Conservation (phyloP, 2,329 filamentous ascomycete species). For the Cryphonectria japonica region DNA sequence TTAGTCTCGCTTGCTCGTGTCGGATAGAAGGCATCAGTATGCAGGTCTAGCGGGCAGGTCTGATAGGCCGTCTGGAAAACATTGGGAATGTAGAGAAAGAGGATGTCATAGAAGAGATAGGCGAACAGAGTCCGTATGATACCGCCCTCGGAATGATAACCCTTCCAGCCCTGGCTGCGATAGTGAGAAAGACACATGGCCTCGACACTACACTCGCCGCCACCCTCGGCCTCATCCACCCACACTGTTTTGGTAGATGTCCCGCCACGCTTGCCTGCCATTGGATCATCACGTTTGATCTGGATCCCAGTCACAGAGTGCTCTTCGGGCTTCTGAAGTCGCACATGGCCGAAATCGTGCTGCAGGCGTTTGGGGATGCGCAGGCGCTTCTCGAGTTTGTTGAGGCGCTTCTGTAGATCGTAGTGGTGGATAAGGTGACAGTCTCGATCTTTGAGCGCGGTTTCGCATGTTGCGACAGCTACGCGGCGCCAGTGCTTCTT, state of each 20-base stretch:
- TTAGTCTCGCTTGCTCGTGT: slow-evolving; percentile 89
- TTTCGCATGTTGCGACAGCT: slow-evolving; percentile 80
- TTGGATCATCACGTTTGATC: slow-evolving; percentile 63
- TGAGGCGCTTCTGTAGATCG: slow-evolving; percentile 90
- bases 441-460: slow-evolving; percentile 81
- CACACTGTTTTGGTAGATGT: slow-evolving; percentile 77
- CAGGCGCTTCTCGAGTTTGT: slow-evolving; percentile 84
- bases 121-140: slow-evolving; percentile 90
- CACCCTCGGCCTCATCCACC: slow-evolving; percentile 74
- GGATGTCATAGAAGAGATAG: slow-evolving; percentile 89
- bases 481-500: slow-evolving; percentile 83
- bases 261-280: slow-evolving; percentile 43
- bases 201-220: slow-evolving; percentile 83
- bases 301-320: slow-evolving; percentile 78
- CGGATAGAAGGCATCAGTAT: slow-evolving; percentile 90
- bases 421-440: slow-evolving; percentile 94
- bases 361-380: slow-evolving; percentile 83
- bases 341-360: slow-evolving; percentile 89
- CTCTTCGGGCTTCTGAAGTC: slow-evolving; percentile 74
- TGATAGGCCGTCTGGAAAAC: slow-evolving; percentile 97
- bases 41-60: slow-evolving; percentile 88
- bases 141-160: slow-evolving; percentile 90
- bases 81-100: slow-evolving; percentile 92
- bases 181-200: slow-evolving; percentile 92
- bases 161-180: slow-evolving; percentile 83